phyloP scores from a whole-genome alignment of 2,329 filamentous ascomycete genomes.

The Fusarium keratoplasticum region DNA sequence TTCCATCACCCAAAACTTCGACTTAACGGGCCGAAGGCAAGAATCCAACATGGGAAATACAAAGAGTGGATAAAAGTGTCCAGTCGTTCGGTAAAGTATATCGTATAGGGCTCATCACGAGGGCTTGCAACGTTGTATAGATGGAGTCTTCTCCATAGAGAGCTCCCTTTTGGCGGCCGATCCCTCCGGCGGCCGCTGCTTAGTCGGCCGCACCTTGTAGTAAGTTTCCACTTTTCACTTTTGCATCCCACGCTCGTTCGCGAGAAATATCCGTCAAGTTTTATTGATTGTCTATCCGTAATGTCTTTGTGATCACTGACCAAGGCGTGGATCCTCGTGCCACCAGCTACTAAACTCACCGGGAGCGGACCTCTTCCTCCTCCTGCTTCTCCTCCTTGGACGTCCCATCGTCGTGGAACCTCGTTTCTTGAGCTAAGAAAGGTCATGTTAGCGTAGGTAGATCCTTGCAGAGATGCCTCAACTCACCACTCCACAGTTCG shows the following conservation, averaged over 20 bases:
- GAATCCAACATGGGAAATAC: background rate
- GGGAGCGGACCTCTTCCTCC: constrained; percentile 34
- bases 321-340: constrained; percentile 8
- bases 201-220: constrained; percentile 16
- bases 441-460: constrained; percentile 16
- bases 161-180: background rate
- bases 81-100: background rate
- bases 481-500: constrained; percentile 88
- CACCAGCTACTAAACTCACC: background rate
- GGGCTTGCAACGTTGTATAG: background rate
- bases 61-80: background rate
- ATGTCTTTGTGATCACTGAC: background rate
- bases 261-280: constrained; percentile 2
- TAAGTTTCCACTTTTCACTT: constrained; percentile 5
- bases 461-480: background rate
- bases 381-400: constrained; percentile 52
- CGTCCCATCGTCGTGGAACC: constrained; percentile 62
- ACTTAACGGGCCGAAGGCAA: background rate
- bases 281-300: constrained; percentile 22
- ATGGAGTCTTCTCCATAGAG: background rate
- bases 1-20: background rate
- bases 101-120: background rate
- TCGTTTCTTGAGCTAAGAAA: constrained; percentile 69
- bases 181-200: background rate
- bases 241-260: constrained; percentile 1